These are phyloP conservation scores for Teratosphaeria epicoccoides DNA, from an alignment of 2,329 filamentous ascomycete species.

Conservation along the genomic window DNA sequence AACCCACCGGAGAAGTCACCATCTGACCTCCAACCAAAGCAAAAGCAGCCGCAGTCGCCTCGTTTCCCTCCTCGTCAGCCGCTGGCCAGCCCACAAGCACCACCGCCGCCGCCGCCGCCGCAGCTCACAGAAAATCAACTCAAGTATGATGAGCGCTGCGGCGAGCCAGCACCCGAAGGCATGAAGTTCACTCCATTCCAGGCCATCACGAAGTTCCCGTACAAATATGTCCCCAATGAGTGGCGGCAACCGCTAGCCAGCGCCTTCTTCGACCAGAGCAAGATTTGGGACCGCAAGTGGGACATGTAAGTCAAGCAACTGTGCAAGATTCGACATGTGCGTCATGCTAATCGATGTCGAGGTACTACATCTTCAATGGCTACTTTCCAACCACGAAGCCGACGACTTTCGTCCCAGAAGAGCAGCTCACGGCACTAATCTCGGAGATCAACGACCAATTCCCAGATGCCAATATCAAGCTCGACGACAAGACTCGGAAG, in stretches of 20 bases:
- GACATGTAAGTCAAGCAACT: slow-evolving; percentile 53
- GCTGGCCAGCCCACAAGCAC: neutral
- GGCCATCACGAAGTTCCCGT: slow-evolving; percentile 48
- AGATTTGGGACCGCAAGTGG: slow-evolving; percentile 56
- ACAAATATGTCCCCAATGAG: slow-evolving; percentile 45
- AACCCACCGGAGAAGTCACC: neutral
- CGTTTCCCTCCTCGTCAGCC: neutral
- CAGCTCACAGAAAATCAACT: slow-evolving; percentile 1
- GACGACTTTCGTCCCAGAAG: slow-evolving; percentile 56
- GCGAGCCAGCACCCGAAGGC: slow-evolving; percentile 24
- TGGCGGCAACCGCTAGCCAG: slow-evolving; percentile 39
- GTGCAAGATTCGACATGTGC: neutral
- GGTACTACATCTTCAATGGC: slow-evolving; percentile 19
- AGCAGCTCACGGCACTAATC: slow-evolving; percentile 56
- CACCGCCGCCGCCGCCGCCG: neutral
- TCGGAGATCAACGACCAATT: slow-evolving; percentile 49
- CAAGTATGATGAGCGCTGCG: slow-evolving; percentile 16
- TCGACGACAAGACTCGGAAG: slow-evolving; percentile 38
- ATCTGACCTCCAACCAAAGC: slow-evolving; percentile 4
- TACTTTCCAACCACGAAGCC: slow-evolving; percentile 33
- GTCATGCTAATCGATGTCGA: slow-evolving; percentile 1
- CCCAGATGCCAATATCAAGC: slow-evolving; percentile 50
- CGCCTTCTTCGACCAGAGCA: slow-evolving; percentile 46
- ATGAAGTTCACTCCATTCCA: slow-evolving; percentile 31
- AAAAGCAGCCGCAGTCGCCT: neutral